These are phyloP conservation scores for Fusarium globosum DNA, from an alignment of 2,329 filamentous ascomycete genomes.

Conservation along the genomic window DNA sequence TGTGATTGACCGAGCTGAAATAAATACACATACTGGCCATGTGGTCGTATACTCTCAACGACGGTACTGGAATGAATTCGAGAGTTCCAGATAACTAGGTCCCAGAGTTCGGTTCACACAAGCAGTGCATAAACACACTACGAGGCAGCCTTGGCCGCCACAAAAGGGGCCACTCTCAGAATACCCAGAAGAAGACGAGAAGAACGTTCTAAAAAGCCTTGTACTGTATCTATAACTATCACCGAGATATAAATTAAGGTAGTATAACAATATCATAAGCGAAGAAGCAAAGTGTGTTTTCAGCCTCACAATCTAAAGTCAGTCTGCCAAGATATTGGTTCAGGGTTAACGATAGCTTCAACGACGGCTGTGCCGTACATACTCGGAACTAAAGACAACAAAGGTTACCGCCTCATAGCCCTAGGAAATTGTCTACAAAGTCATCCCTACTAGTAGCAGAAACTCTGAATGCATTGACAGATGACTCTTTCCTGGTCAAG, in stretches of 20 bases:
- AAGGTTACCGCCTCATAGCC: not conserved
- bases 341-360: conserved; percentile 2
- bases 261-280: not conserved
- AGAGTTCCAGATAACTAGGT: not conserved
- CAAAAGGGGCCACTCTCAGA: not conserved
- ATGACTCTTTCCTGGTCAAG: not conserved
- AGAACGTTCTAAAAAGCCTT: not conserved
- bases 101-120: not conserved
- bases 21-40: not conserved
- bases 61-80: not conserved
- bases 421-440: not conserved
- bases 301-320: not conserved
- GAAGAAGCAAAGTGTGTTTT: not conserved
- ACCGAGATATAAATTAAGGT: not conserved
- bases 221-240: not conserved
- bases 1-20: not conserved
- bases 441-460: not conserved
- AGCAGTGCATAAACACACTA: not conserved
- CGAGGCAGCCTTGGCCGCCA: not conserved
- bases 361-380: not conserved
- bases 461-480: not conserved
- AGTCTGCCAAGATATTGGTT: not conserved
- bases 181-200: not conserved
- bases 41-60: not conserved
- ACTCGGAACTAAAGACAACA: not conserved